Evolutionary conservation across 495 filamentous ascomycete species (phyloP), one percentile per base, ranked within the genome.

Genomic region (Hypoxylon subgilvum): DNA sequence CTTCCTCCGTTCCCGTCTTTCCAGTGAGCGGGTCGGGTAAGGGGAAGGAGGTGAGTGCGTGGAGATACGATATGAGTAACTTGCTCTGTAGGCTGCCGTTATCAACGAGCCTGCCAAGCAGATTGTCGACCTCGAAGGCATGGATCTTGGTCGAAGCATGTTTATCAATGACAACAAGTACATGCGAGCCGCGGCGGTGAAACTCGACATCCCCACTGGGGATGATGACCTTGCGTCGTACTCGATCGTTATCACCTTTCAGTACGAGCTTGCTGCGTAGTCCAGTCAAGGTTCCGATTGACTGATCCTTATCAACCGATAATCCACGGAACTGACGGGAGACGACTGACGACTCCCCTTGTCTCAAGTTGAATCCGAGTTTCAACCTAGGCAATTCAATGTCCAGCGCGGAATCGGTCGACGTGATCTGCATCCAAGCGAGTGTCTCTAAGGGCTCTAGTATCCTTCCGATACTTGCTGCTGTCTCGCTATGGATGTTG

Each of bases 1-100:
- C 76, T 58, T 87, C 74, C 52, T 89, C 87, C 0, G 84, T 88
- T 0, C 88, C 88, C 2, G 84, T 89, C 19, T 69, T 74, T 0
- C 60, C 50, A 0, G 83, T 86, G 0, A 89, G 65, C 0, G 75
- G 72, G 57, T 91, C 88, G 0, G 81, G 77, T 0, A 88, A 54
- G 36, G 75, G 81, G 43, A 74, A 79, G 1, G 84, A 81, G 0
- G 86, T 89, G 0, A 85, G n/a, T 0, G 84, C 85, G 57, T 89
- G 84, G 1, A 89, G 72, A 45, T 82, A 83, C 30, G 72, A 76
- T 7, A 83, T 59, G 43, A 74, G 76, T 0, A 88, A 66, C 57
- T 77, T 82, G 71, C 79, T 83, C 12, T 79, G 72, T 1, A 87
- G 43, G 17, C 74, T 81, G 0, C 80, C 79, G 56, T 79, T 78